Evolutionary conservation across 352 stramenopile species (phyloP).

Genomic region (Blastocystis sp.): DNA sequence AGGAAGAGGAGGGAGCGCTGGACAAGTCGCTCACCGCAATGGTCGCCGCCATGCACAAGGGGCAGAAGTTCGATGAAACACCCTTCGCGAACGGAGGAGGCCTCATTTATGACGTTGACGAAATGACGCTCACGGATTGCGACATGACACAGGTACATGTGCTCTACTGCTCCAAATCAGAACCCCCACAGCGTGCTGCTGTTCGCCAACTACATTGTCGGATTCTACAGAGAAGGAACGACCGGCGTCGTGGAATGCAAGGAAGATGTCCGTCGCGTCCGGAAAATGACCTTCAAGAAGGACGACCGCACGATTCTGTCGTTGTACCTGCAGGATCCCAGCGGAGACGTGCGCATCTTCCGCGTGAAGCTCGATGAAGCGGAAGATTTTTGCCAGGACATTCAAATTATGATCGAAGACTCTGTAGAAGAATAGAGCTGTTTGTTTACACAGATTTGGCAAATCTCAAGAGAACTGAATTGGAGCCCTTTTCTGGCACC

Average conservation of each 20-base stretch:
- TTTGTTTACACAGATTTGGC: neutral
- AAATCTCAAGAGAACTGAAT: neutral
- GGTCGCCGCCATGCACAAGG: neutral
- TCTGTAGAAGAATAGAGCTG: neutral
- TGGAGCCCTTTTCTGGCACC: neutral
- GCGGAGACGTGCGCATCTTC: neutral
- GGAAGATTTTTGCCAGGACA: neutral
- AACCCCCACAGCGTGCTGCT: neutral
- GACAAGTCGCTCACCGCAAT: neutral
- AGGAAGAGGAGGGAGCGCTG: neutral
- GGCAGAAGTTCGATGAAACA: neutral
- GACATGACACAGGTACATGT: neutral
- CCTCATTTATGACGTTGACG: slow-evolving; percentile 7
- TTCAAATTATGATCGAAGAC: slow-evolving; percentile 45
- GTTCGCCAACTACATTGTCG: neutral
- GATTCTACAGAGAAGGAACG: neutral
- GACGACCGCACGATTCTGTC: neutral
- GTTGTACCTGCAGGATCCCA: neutral
- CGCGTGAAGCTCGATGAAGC: slow-evolving; percentile 17
- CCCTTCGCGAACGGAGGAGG: neutral
- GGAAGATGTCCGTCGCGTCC: neutral
- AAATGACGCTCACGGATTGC: neutral
- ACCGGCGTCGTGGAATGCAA: slow-evolving; percentile 10
- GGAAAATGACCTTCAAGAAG: slow-evolving; percentile 51
- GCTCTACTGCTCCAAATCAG: too few species aligned